phyloP scores from a whole-genome alignment of 2,329 filamentous ascomycete species.

The Dothidotthia symphoricarpi region DNA sequence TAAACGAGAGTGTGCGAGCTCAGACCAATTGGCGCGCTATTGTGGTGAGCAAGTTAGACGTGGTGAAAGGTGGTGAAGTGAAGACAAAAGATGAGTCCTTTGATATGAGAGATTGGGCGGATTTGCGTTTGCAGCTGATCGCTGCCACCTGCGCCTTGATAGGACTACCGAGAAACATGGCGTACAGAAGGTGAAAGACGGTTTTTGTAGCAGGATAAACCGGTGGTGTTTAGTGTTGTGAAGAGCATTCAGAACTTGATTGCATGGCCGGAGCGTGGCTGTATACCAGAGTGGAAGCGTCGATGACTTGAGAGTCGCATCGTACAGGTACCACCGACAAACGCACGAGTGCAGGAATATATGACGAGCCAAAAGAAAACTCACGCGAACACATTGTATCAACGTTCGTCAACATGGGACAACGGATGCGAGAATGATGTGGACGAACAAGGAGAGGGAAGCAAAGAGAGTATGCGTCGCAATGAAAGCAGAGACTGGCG shows the following conservation, averaged over 20 bases:
- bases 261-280: constrained; percentile 2
- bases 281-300: background rate
- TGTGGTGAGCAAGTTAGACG: background rate
- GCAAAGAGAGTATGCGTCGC: no score
- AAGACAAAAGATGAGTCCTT: constrained; percentile 4
- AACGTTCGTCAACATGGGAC: no score
- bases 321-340: no score
- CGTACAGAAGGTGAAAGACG: constrained; percentile 8
- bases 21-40: constrained; percentile 1
- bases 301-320: background rate
- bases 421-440: no score
- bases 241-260: constrained; percentile 1
- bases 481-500: no score
- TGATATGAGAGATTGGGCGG: background rate
- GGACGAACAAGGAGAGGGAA: no score
- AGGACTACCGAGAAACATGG: background rate
- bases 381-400: no score
- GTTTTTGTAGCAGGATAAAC: constrained; percentile 6
- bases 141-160: constrained; percentile 6
- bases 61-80: constrained; percentile 8
- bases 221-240: background rate
- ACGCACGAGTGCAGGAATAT: no score
- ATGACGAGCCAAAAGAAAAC: no score
- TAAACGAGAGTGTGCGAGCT: constrained; percentile 7
- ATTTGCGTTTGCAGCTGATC: constrained; percentile 4